phyloP scores from a whole-genome alignment of 169 alveolate species.

The Blepharisma undulans region DNA sequence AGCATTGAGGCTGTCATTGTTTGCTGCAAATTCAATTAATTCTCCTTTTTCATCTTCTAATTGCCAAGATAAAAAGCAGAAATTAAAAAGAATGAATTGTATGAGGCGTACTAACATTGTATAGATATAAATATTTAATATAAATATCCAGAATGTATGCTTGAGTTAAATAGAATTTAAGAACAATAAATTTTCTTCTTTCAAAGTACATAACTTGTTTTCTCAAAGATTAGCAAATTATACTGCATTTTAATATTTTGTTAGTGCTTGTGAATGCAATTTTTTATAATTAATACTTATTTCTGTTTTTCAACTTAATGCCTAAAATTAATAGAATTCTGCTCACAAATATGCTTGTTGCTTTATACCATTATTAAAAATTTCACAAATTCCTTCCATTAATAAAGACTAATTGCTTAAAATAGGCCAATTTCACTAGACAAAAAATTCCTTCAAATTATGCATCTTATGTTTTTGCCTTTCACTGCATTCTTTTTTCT shows the following conservation, averaged over 20 bases:
- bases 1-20: conserved; percentile 38
- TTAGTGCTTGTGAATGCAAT: not conserved
- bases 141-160: too few relatives aligned
- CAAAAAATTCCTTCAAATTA: not conserved
- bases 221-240: too few relatives aligned
- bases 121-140: too few relatives aligned
- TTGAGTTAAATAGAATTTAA: too few relatives aligned
- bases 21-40: not conserved
- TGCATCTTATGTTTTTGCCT: not conserved
- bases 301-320: not conserved
- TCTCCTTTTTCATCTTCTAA: not conserved
- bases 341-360: not conserved
- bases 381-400: not conserved
- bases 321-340: not conserved
- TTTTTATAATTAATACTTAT: too few relatives aligned
- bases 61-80: not conserved
- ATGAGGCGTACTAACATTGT: not conserved
- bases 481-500: not conserved
- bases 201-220: too few relatives aligned
- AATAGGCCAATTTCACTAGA: not conserved
- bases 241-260: not conserved
- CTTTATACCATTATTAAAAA: not conserved
- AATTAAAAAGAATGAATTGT: not conserved
- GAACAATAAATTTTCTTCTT: too few relatives aligned
- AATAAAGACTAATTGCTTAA: not conserved